Evolutionary conservation across 2,329 filamentous ascomycete species (phyloP).

Genomic region (Westerdykella sp.): DNA sequence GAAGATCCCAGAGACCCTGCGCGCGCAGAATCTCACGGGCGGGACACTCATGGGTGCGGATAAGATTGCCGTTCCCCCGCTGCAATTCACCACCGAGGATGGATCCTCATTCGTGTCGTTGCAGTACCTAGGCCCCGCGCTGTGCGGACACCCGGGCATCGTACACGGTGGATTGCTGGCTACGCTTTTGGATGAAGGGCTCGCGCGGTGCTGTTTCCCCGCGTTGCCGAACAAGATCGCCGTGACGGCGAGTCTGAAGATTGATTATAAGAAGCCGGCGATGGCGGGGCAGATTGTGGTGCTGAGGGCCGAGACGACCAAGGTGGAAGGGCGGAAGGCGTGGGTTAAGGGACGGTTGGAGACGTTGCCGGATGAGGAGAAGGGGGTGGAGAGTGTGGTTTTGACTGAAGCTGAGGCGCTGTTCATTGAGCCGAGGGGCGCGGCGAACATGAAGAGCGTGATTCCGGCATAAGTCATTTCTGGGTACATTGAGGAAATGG

Average conservation of each 20-base stretch:
- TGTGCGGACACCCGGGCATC: constrained; percentile 87
- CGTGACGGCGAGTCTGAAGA: constrained; percentile 77
- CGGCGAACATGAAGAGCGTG: constrained; percentile 44
- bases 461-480: constrained; percentile 5
- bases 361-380: constrained; percentile 68
- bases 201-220: constrained; percentile 81
- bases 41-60: constrained; percentile 70
- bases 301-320: constrained; percentile 70
- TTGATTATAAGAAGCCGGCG: constrained; percentile 76
- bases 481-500: not conserved
- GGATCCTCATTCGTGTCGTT: constrained; percentile 54
- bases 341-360: constrained; percentile 88
- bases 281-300: constrained; percentile 71
- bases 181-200: constrained; percentile 85
- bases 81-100: constrained; percentile 61
- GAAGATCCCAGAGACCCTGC: constrained; percentile 68
- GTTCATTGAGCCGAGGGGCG: constrained; percentile 82
- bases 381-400: constrained; percentile 55
- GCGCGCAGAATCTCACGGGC: constrained; percentile 71
- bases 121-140: constrained; percentile 67
- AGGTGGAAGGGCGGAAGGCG: constrained; percentile 86
- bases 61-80: constrained; percentile 73
- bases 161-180: constrained; percentile 86
- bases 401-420: constrained; percentile 78
- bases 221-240: constrained; percentile 80